Percentiles rank a stretch among this genome's conserved stretches.
These are phyloP conservation scores for Hapsidospora chrysogenum DNA, from an alignment of 495 filamentous ascomycete genomes.

Conservation along the genomic window DNA sequence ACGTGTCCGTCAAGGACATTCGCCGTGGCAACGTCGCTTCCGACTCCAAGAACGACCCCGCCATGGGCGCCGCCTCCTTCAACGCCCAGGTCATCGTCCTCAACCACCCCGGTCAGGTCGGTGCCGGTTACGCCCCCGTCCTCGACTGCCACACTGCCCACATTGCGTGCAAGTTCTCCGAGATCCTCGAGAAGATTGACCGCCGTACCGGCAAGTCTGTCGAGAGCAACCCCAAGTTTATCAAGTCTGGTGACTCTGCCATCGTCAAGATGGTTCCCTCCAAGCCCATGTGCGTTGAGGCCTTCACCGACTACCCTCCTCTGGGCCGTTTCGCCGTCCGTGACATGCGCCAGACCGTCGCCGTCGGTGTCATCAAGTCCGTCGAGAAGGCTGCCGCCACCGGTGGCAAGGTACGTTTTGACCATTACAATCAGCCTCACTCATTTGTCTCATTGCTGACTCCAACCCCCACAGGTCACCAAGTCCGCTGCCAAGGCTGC, in stretches of 20 bases:
- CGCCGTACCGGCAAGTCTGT: conserved; percentile 98
- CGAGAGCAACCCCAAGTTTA: conserved; percentile 85
- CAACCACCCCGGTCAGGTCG: conserved; percentile 99
- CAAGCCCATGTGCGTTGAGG: conserved; percentile 99
- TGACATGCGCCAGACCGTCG: conserved; percentile 84
- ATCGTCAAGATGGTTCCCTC: conserved; percentile 99
- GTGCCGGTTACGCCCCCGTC: conserved; percentile 96
- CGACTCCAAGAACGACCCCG: conserved; percentile 99
- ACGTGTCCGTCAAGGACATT: conserved; percentile 99
- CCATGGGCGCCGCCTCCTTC: conserved; percentile 77
- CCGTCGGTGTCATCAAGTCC: conserved; percentile 84
- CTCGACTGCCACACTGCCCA: conserved; percentile 99
- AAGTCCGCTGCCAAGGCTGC: conserved; percentile 64
- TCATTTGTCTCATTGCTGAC: not conserved
- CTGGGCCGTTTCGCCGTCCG: conserved; percentile 98
- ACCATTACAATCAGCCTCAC: not conserved
- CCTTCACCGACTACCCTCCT: conserved; percentile 98
- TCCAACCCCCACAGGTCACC: no score
- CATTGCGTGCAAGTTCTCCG: conserved; percentile 99
- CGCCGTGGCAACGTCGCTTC: conserved; percentile 99
- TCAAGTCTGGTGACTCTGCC: conserved; percentile 99
- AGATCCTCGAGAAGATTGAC: conserved; percentile 99
- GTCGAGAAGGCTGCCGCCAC: conserved; percentile 29
- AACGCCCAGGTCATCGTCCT: conserved; percentile 99
- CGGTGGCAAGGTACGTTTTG: conserved; percentile 22